Percentiles rank a stretch among this genome's conserved stretches.
phyloP scores from a whole-genome alignment of 202 grass and related monocot species.

The Musa balbisiana region DNA sequence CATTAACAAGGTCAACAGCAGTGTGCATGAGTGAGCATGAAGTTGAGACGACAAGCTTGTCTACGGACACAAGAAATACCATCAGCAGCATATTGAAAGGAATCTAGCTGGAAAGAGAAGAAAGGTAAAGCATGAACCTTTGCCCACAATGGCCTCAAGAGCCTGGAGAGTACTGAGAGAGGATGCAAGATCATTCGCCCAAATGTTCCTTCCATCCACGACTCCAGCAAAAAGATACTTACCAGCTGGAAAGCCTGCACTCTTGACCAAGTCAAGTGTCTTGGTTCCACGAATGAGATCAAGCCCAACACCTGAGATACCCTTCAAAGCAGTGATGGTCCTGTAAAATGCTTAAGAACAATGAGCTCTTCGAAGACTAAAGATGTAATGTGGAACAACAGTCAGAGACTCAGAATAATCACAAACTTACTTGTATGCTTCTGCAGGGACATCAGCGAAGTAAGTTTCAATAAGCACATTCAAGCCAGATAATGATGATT shows the following conservation, averaged over 20 bases:
- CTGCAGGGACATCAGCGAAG: slow-evolving; percentile 78
- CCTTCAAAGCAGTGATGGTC: slow-evolving; percentile 20
- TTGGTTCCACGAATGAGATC: slow-evolving; percentile 26
- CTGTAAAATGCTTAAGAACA: slow-evolving; percentile 9
- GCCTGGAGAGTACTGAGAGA: slow-evolving; percentile 17
- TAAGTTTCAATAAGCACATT: slow-evolving; percentile 85
- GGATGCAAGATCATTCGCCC: slow-evolving; percentile 27
- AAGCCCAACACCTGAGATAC: slow-evolving; percentile 23
- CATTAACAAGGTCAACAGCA: slow-evolving; percentile 29
- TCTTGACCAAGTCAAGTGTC: slow-evolving; percentile 21
- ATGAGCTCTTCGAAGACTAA: neutral
- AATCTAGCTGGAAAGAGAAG: neutral
- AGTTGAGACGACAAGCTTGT: slow-evolving; percentile 28
- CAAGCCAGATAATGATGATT: slow-evolving; percentile 57
- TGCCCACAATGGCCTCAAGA: slow-evolving; percentile 25
- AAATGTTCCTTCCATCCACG: slow-evolving; percentile 30
- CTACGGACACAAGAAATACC: slow-evolving; percentile 1
- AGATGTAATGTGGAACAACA: neutral
- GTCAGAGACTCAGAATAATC: neutral
- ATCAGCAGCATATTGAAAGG: neutral
- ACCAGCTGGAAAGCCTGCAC: slow-evolving; percentile 16
- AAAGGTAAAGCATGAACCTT: neutral
- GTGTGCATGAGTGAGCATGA: slow-evolving; percentile 30
- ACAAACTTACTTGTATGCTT: slow-evolving; percentile 68
- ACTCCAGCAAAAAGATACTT: slow-evolving; percentile 32